These are phyloP conservation scores for Nakazawaea pomicola DNA, from an alignment of 805 yeast genomes.

Conservation along the genomic window DNA sequence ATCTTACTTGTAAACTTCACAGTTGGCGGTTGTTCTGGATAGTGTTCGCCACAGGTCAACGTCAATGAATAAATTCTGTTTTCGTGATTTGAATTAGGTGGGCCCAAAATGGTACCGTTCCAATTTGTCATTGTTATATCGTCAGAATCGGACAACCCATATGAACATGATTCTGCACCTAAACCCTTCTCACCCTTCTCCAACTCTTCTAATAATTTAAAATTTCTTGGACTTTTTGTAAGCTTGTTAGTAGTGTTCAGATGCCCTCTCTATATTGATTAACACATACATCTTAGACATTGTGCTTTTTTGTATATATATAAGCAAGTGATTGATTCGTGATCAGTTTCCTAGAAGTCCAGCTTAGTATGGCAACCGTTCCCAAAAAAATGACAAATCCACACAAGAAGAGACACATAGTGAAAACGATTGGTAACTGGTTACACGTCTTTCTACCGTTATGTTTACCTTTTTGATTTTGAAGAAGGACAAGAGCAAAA, in stretches of 20 bases:
- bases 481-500: too few relatives aligned
- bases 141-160: conserved; percentile 85
- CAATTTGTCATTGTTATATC: conserved; percentile 92
- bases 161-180: conserved; percentile 95
- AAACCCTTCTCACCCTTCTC: conserved; percentile 98
- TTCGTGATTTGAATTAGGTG: conserved; percentile 80
- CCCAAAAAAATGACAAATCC: too few relatives aligned
- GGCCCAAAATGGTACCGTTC: conserved; percentile 98
- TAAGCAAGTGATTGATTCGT: too few relatives aligned
- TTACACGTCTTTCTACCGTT: too few relatives aligned
- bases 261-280: neutral
- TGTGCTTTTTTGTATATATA: neutral
- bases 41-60: conserved; percentile 74
- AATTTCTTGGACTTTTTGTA: conserved; percentile 73
- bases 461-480: too few relatives aligned
- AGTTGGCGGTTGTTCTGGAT: conserved; percentile 86
- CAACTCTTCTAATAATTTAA: conserved; percentile 89
- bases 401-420: too few relatives aligned
- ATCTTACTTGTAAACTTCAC: conserved; percentile 79
- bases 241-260: neutral
- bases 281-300: conserved; percentile 12
- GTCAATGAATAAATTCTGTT: conserved; percentile 85
- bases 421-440: too few relatives aligned
- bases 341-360: too few relatives aligned
- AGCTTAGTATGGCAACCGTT: too few relatives aligned